Conservation (phyloP, 371 early-diverging fungal species). For the Mucor plumbeus region DNA sequence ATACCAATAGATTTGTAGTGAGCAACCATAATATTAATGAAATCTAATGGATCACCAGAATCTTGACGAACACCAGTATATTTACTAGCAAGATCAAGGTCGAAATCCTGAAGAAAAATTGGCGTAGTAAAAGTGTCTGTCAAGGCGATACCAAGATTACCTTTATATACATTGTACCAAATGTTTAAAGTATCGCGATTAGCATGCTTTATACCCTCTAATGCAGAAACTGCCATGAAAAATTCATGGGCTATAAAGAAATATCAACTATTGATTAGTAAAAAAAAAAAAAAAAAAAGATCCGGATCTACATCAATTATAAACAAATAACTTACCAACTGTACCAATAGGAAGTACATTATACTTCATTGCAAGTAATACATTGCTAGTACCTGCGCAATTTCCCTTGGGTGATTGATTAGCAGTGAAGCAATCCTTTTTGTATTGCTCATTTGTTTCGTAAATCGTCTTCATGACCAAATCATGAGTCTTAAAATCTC, state of each 20-base stretch:
- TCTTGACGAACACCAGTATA: slow-evolving; percentile 78
- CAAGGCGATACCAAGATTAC: slow-evolving; percentile 67
- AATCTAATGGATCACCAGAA: slow-evolving; percentile 69
- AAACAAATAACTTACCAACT: slow-evolving; percentile 52
- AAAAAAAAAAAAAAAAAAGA: no score
- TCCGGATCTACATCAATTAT: background rate
- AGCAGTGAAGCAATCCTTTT: slow-evolving; percentile 19
- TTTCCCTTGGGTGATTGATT: slow-evolving; percentile 39
- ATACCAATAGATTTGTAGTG: slow-evolving; percentile 66
- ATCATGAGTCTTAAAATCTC: slow-evolving; percentile 73
- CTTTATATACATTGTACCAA: slow-evolving; percentile 68
- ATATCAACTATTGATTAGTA: background rate
- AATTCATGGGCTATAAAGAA: slow-evolving; percentile 68
- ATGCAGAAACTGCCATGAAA: slow-evolving; percentile 79
- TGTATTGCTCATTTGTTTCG: slow-evolving; percentile 29
- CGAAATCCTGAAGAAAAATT: slow-evolving; percentile 69
- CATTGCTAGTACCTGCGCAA: slow-evolving; percentile 75
- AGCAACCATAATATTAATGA: slow-evolving; percentile 55
- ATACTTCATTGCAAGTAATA: slow-evolving; percentile 73
- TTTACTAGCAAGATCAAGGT: slow-evolving; percentile 52
- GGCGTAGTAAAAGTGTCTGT: slow-evolving; percentile 79
- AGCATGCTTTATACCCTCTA: slow-evolving; percentile 65
- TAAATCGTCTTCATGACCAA: slow-evolving; percentile 60
- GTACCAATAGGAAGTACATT: slow-evolving; percentile 71
- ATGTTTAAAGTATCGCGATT: slow-evolving; percentile 64